Evolutionary conservation across 2,329 filamentous ascomycete species (phyloP).

Genomic region (Drechslera avenae): DNA sequence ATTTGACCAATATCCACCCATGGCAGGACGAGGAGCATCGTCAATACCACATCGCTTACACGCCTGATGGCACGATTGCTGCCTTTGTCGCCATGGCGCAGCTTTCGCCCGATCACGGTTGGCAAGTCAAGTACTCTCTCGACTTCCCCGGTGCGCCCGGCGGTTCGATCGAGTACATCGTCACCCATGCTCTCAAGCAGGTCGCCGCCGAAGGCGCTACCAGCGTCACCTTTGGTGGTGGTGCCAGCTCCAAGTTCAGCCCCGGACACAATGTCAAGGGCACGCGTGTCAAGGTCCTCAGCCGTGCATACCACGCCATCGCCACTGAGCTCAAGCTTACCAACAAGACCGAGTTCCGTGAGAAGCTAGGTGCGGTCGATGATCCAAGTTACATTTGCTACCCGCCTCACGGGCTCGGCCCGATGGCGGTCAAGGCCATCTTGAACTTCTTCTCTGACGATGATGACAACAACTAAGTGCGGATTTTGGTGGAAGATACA

Average conservation of each 20-base stretch:
- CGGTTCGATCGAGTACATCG: slow-evolving; percentile 83
- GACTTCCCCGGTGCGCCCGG: slow-evolving; percentile 88
- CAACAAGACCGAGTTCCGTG: slow-evolving; percentile 85
- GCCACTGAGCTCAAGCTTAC: slow-evolving; percentile 81
- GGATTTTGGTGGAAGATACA: slow-evolving; percentile 6
- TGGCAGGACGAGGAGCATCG: slow-evolving; percentile 86
- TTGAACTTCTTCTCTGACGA: slow-evolving; percentile 87
- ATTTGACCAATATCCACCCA: slow-evolving; percentile 85
- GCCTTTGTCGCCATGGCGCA: slow-evolving; percentile 84
- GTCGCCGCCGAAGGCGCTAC: slow-evolving; percentile 64
- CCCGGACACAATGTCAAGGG: slow-evolving; percentile 83
- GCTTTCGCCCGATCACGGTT: slow-evolving; percentile 79
- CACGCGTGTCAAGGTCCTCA: slow-evolving; percentile 78
- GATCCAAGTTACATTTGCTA: slow-evolving; percentile 91
- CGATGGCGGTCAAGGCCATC: slow-evolving; percentile 81
- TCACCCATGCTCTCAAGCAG: slow-evolving; percentile 71
- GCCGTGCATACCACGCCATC: slow-evolving; percentile 79
- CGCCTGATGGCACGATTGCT: slow-evolving; percentile 71
- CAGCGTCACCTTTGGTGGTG: slow-evolving; percentile 84
- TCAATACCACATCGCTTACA: slow-evolving; percentile 82
- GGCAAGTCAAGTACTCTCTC: slow-evolving; percentile 95
- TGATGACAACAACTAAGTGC: slow-evolving; percentile 37
- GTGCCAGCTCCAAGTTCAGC: slow-evolving; percentile 73
- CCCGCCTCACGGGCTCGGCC: slow-evolving; percentile 81
- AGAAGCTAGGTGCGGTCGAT: slow-evolving; percentile 84